Base-by-base conservation (phyloP, 2,329 filamentous ascomycete species). In the Ophiostoma sp. region DNA sequence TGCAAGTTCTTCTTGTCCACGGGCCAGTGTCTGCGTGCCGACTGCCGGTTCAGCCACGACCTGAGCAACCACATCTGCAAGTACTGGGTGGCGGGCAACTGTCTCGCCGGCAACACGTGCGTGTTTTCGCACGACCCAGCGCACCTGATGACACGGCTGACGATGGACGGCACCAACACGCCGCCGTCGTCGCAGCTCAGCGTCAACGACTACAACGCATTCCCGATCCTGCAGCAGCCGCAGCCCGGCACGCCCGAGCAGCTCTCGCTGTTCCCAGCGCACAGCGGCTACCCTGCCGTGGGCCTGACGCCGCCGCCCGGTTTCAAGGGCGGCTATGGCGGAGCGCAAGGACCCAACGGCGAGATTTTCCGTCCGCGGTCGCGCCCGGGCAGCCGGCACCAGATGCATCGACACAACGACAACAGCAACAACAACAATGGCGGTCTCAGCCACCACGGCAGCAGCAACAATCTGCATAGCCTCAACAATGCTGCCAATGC, bases 1-100 rank as follows among this genome's bases (percentile, higher is more conserved):
- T 99, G 95, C 86, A 96, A 97, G 80, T 99, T 98, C 79, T 98
- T 93, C 84, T 83, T 99, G 73, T 94, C 94, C 11, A 96, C 91
- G 8, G 95, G 95, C n/a, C 92, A 95, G 79, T 99, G 95, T 79
- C 88, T 97, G 69, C 89, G 95, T 71, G 94, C 94, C 72, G 95
- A 99, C 79, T 99, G 95, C 79, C 90, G 94, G 71, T 99, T 98
- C 80, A 97, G 94, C 75, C 95, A 99, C 79, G 94, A 99, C 78
- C 86, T 97, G 64, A 96, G 92, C 77, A 96, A 92, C 77, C 95
- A 97, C 76, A 86, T 99, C 73, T 99, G 95, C 94, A 98, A 98
- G 92, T 96, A 98, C 79, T 99, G 94, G 92, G 86, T 99, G 69
- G 93, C 93, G 81, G 95, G 95, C 1, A 97, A 94, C 76, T 99